phyloP scores from a whole-genome alignment of 31 red algal species.

The Porphyra umbilicalis region DNA sequence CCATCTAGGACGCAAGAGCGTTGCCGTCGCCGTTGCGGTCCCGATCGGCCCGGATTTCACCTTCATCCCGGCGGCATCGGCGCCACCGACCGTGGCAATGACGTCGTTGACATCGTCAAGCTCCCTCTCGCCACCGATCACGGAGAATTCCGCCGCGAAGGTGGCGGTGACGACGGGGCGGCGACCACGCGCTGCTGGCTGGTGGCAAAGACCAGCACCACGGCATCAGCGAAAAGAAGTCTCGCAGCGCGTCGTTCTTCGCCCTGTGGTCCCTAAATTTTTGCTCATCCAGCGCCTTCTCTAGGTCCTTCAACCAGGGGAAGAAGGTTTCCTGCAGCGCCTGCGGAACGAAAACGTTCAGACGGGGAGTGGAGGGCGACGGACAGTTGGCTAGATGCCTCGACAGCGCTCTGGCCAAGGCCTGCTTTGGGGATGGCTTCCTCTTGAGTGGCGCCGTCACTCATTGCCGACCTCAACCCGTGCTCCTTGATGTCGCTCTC shows the following conservation, averaged over 20 bases:
- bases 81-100: background rate
- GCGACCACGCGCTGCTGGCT: background rate
- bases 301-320: background rate
- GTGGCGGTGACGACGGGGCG: too few relatives aligned
- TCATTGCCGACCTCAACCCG: background rate
- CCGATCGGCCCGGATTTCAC: background rate
- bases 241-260: background rate
- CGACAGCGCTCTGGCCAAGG: background rate
- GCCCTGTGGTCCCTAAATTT: background rate
- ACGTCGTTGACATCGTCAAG: background rate
- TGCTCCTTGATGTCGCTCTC: background rate
- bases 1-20: too few relatives aligned
- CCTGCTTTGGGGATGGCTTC: background rate
- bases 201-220: background rate
- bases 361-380: background rate
- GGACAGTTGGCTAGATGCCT: background rate
- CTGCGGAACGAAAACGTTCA: background rate
- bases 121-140: too few relatives aligned
- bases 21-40: too few relatives aligned
- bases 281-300: background rate
- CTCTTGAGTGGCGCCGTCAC: background rate
- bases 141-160: too few relatives aligned
- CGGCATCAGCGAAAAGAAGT: background rate
- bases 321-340: background rate
- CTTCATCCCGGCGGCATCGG: background rate